Evolutionary conservation across 345 rosid species (phyloP).

Genomic region (Gossypium australe): DNA sequence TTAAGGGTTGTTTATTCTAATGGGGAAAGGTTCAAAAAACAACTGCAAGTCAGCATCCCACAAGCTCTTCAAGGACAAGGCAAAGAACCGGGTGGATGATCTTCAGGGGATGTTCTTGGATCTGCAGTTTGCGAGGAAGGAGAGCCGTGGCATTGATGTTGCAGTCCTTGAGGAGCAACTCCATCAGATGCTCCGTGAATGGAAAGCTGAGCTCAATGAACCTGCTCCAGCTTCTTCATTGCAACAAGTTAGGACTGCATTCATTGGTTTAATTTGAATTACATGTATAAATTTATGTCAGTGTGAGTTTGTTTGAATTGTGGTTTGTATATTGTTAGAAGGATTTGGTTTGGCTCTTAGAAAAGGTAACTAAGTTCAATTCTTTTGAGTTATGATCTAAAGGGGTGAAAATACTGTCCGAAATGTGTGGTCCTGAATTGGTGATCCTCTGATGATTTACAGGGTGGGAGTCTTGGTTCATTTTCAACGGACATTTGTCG

Average conservation of each 20-base stretch:
- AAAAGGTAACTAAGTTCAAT: neutral
- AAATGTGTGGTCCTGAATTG: neutral
- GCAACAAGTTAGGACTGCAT: slow-evolving; percentile 69
- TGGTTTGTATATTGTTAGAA: neutral
- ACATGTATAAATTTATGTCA: neutral
- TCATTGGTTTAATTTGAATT: slow-evolving; percentile 11
- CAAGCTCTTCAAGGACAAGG: slow-evolving; percentile 89
- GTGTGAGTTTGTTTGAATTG: neutral
- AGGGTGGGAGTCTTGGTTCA: slow-evolving; percentile 83
- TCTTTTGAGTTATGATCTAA: neutral
- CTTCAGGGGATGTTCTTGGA: slow-evolving; percentile 80
- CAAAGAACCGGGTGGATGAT: slow-evolving; percentile 97
- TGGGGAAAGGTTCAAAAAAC: slow-evolving; percentile 82
- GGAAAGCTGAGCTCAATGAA: slow-evolving; percentile 98
- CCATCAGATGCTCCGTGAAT: slow-evolving; percentile 99
- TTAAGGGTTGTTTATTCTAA: slow-evolving; percentile 24
- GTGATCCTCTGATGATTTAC: slow-evolving; percentile 17
- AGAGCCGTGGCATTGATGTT: slow-evolving; percentile 66
- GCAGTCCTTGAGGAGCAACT: slow-evolving; percentile 92
- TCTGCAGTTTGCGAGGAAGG: slow-evolving; percentile 92
- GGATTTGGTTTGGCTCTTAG: neutral
- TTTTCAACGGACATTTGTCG: slow-evolving; percentile 90
- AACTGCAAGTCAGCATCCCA: slow-evolving; percentile 93
- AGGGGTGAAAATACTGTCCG: neutral
- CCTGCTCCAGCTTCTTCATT: slow-evolving; percentile 94